Evolutionary conservation across 2,329 filamentous ascomycete species (phyloP).

Genomic region (Arthrocladium fulminans): DNA sequence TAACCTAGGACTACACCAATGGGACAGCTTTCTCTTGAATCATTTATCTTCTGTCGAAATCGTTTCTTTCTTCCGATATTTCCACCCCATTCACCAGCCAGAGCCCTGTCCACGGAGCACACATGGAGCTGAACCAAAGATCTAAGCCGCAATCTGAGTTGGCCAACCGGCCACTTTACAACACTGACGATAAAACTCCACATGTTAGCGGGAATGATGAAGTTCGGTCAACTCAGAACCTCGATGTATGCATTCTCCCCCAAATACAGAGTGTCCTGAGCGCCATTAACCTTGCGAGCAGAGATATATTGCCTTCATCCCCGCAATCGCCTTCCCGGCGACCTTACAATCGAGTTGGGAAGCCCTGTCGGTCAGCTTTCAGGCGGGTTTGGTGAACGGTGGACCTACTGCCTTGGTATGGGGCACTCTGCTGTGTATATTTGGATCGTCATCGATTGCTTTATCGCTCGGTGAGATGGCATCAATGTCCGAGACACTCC

Average conservation of each 20-base stretch:
- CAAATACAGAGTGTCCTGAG: neutral
- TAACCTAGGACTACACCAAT: no score
- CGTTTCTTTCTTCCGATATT: no score
- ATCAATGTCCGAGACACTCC: no score
- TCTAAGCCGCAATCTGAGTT: no score
- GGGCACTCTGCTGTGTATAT: constrained; percentile 20
- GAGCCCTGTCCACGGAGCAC: no score
- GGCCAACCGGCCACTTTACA: no score
- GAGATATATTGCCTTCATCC: constrained; percentile 9
- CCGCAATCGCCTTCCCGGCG: constrained; percentile 5
- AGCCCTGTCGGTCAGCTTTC: constrained; percentile 1
- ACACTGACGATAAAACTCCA: neutral
- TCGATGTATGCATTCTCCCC: neutral
- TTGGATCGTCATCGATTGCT: constrained; percentile 24
- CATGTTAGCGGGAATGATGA: neutral
- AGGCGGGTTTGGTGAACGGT: constrained; percentile 16
- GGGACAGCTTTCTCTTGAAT: no score
- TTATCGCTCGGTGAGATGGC: constrained; percentile 33
- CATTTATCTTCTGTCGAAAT: no score
- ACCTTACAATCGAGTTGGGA: constrained; percentile 10
- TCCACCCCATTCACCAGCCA: no score
- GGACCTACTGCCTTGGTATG: constrained; percentile 22
- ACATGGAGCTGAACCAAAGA: no score
- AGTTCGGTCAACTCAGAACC: neutral
- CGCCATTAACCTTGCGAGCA: neutral